Evolutionary conservation across 2,329 filamentous ascomycete genomes (phyloP), one percentile per base, ranked within the genome.

Genomic region (Fusarium drepaniforme): DNA sequence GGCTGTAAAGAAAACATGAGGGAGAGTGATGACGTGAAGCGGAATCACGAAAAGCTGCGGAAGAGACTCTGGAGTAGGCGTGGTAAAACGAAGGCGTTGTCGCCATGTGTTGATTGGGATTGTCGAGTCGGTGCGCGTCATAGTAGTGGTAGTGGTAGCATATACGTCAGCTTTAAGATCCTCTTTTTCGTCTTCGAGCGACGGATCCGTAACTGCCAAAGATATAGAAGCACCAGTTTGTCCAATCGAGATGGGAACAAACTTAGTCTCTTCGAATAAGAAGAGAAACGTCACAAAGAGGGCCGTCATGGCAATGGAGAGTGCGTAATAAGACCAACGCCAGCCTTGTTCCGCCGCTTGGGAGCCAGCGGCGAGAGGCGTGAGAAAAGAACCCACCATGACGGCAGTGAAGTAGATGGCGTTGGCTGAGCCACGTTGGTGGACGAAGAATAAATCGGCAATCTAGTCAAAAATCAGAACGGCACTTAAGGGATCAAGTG

Each of bases 1-100:
- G 0, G 79, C 82, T 0, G 82, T 82, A 61, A 84, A 86, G 28
- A 84, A 58, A 12, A 86, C 81, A 1, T 84, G 82, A 1, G 85
- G 85, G 13, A 86, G 84, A 0, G 68, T 72, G 15, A 79, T 73
- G 15, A 75, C 69, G 0, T 71, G 56, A 12, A 71, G 73, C 0
- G 67, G 80, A 49, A 79, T 71, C 40, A 75, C 21, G 33, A 80
- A 73, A 9, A 75, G 13, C 9, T 64, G 62, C 7, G 70, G 64
- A 12, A 79, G 59, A 23, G 65, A 51, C 40, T 80, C 74, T 25
- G 71, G 37, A 1, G 71, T 80, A 0, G 68, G 72, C 0, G 79
- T 81, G 0, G 66, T 7, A 2, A 79, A 42, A 0, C 75, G 77
- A 8, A 77, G 70, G 4, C 77, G 75, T 16, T 77, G 64, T 0